Conservation (phyloP, 306 rosid species). For the Coriaria nepalensis region DNA sequence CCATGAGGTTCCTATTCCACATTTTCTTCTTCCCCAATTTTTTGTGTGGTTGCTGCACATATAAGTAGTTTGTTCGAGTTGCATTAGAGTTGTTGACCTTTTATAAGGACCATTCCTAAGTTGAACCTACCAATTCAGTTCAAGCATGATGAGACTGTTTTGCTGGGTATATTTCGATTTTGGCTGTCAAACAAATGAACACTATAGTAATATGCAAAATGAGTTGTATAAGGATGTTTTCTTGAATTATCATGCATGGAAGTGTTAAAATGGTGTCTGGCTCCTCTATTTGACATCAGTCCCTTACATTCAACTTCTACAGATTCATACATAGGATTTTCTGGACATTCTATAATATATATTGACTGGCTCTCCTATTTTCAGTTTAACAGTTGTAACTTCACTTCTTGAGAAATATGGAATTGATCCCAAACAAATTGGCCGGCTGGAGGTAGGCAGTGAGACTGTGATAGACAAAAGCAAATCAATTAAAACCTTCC, state of each 20-base stretch:
- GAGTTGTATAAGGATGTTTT: too few relatives aligned
- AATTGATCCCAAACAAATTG: conserved; percentile 85
- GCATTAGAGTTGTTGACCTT: too few relatives aligned
- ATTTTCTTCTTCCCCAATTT: conserved; percentile 11
- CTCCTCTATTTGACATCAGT: background rate
- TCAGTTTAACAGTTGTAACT: conserved; percentile 81
- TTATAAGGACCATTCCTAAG: too few relatives aligned
- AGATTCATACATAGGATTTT: background rate
- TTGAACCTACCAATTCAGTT: too few relatives aligned
- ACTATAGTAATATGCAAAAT: too few relatives aligned
- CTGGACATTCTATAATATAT: conserved; percentile 5
- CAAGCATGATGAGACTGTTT: too few relatives aligned
- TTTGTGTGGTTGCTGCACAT: too few relatives aligned
- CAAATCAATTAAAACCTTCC: conserved; percentile 95
- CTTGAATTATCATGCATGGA: too few relatives aligned
- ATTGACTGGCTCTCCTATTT: conserved; percentile 21
- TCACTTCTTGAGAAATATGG: conserved; percentile 81
- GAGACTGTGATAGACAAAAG: conserved; percentile 99
- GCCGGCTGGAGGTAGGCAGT: conserved; percentile 96
- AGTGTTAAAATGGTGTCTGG: too few relatives aligned
- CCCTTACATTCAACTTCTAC: conserved; percentile 1
- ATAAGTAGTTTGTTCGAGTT: too few relatives aligned
- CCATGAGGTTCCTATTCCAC: conserved; percentile 61
- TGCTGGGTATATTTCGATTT: too few relatives aligned
- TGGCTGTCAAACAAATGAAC: too few relatives aligned